phyloP scores from a whole-genome alignment of 768 basidiomycete species.

The Porpolomopsis calyptriformis region DNA sequence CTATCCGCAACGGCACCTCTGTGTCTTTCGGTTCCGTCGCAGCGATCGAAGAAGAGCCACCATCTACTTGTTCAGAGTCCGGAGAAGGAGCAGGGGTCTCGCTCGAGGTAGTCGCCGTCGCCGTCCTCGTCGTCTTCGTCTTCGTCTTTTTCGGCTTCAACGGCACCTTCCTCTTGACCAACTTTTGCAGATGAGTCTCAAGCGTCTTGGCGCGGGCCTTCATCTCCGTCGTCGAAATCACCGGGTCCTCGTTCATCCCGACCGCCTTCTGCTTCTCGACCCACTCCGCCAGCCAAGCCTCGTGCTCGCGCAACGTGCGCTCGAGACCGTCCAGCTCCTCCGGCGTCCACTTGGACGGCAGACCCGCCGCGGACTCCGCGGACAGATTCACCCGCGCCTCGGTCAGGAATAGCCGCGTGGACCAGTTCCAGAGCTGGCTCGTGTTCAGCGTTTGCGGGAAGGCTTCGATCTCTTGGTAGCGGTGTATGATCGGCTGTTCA shows the following conservation, averaged over 20 bases:
- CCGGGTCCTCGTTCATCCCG: constrained; percentile 70
- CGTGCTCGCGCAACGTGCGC: constrained; percentile 65
- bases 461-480: constrained; percentile 81
- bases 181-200: constrained; percentile 60
- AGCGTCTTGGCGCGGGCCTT: constrained; percentile 70
- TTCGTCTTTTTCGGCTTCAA: constrained; percentile 48
- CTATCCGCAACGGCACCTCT: too few species aligned
- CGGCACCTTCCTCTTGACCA: constrained; percentile 59
- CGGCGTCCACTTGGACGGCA: constrained; percentile 70
- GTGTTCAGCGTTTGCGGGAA: constrained; percentile 77
- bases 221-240: constrained; percentile 80
- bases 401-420: constrained; percentile 71
- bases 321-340: constrained; percentile 81
- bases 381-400: constrained; percentile 73
- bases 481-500: constrained; percentile 74
- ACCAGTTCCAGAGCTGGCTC: constrained; percentile 84
- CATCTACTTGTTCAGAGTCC: too few species aligned
- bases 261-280: constrained; percentile 75
- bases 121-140: constrained; percentile 20
- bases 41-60: constrained; percentile 2
- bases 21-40: constrained; percentile 2
- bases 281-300: constrained; percentile 71
- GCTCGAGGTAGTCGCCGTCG: constrained; percentile 14
- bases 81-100: constrained; percentile 7
- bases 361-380: constrained; percentile 43